phyloP scores from a whole-genome alignment of 2,329 filamentous ascomycete genomes.

The Beauveria medogensis region DNA sequence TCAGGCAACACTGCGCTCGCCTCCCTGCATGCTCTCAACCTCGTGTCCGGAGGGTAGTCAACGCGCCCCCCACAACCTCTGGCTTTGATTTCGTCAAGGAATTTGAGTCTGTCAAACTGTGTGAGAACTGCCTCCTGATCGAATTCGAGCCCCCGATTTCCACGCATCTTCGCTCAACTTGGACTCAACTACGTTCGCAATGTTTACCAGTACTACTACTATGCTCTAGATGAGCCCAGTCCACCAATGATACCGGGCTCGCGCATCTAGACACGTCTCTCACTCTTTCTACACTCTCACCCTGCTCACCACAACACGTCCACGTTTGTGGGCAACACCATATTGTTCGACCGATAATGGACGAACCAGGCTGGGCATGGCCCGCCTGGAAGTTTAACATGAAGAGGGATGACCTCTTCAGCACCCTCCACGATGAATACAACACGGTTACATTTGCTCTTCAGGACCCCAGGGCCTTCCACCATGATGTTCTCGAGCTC shows the following conservation, averaged over 20 bases:
- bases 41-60: constrained; percentile 11
- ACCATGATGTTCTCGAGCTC: constrained; percentile 53
- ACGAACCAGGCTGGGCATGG: constrained; percentile 46
- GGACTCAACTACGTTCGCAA: constrained; percentile 14
- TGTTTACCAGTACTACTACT: constrained; percentile 13
- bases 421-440: constrained; percentile 50
- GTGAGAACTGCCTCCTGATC: constrained; percentile 5
- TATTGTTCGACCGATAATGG: constrained; percentile 34
- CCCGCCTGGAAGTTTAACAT: constrained; percentile 57
- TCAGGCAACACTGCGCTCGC: constrained; percentile 13
- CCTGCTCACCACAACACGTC: constrained; percentile 10
- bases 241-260: constrained; percentile 6
- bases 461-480: constrained; percentile 52
- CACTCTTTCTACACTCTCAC: constrained; percentile 11
- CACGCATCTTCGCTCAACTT: constrained; percentile 2
- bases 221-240: constrained; percentile 16
- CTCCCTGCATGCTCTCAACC: not conserved
- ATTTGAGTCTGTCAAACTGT: constrained; percentile 5
- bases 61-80: constrained; percentile 11
- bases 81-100: constrained; percentile 13
- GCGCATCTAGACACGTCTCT: constrained; percentile 7
- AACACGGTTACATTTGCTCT: constrained; percentile 49
- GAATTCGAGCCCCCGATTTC: constrained; percentile 8
- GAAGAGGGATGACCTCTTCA: constrained; percentile 50
- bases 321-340: constrained; percentile 1